phyloP scores from a whole-genome alignment of 352 stramenopile species.

The Globisporangium emineosum region DNA sequence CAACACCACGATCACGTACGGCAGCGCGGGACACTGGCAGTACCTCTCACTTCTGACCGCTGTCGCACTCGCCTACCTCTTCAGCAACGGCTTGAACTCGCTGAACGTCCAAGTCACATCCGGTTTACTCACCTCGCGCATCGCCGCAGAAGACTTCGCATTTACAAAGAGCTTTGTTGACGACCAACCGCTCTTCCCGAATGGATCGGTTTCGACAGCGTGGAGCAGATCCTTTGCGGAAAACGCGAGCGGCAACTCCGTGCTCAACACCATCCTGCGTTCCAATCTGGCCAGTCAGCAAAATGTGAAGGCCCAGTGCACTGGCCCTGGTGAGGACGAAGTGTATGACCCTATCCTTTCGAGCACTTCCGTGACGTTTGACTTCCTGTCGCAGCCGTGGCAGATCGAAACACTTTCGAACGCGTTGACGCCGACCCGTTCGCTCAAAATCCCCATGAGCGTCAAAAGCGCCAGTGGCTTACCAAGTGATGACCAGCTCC shows the following conservation, averaged over 20 bases:
- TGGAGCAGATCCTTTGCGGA: neutral
- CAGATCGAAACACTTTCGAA: slow-evolving; percentile 2
- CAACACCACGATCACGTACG: neutral
- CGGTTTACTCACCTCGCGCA: neutral
- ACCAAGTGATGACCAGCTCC: neutral
- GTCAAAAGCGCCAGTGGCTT: neutral
- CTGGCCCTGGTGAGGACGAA: neutral
- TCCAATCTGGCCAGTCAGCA: neutral
- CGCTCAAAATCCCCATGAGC: slow-evolving; percentile 9
- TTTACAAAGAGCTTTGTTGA: neutral
- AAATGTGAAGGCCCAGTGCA: neutral
- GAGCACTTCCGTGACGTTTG: slow-evolving; percentile 20
- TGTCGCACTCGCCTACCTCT: slow-evolving; percentile 1
- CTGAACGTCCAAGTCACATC: slow-evolving; percentile 11
- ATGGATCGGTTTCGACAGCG: neutral
- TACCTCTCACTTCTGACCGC: neutral
- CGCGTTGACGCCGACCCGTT: neutral
- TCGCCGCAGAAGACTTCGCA: neutral
- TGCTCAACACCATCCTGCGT: slow-evolving; percentile 20
- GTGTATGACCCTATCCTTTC: neutral
- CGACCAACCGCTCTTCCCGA: neutral
- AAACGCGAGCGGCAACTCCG: neutral
- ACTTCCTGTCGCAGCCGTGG: slow-evolving; percentile 15
- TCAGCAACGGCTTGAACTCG: slow-evolving; percentile 16
- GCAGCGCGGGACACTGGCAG: neutral